Percentiles rank a stretch among this genome's conserved stretches.
Conservation (phyloP, 1,284 basidiomycete species). For the Melampsora larici-populina region DNA sequence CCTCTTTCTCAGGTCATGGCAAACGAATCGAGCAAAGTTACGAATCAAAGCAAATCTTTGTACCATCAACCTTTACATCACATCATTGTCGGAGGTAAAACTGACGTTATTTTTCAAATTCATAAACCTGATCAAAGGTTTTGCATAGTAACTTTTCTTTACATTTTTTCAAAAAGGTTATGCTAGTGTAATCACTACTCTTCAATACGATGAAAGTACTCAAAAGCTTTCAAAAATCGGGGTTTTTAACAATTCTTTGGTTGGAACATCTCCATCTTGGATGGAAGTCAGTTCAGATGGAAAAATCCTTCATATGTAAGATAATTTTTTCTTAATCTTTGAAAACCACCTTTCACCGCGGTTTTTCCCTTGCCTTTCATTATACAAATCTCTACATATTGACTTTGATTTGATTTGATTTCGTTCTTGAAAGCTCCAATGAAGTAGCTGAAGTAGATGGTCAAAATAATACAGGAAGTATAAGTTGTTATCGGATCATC, state of each 20-base stretch:
- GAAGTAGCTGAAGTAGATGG: neutral
- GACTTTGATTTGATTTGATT: neutral
- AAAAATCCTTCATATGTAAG: neutral
- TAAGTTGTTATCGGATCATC: constrained; percentile 6
- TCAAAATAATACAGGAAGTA: constrained; percentile 3
- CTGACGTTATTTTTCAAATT: too few relatives aligned
- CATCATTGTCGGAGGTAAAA: too few relatives aligned
- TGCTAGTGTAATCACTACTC: neutral
- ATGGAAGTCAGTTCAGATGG: constrained; percentile 15
- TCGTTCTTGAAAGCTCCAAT: neutral
- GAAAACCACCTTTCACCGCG: neutral
- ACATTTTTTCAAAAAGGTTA: neutral
- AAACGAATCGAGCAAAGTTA: too few relatives aligned
- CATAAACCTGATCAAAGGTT: too few relatives aligned
- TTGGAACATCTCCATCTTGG: neutral
- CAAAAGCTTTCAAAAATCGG: neutral
- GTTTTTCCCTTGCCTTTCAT: neutral
- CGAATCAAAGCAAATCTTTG: too few relatives aligned
- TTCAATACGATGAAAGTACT: constrained; percentile 9
- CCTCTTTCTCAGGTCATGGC: too few relatives aligned
- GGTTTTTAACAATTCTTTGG: neutral
- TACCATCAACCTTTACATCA: too few relatives aligned
- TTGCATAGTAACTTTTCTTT: too few relatives aligned
- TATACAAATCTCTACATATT: neutral
- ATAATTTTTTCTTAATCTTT: neutral